A percentile compares a stretch with the other conserved stretches of the same genome.
These are phyloP conservation scores for Toxoplasma gondii DNA, from an alignment of 169 alveolate genomes.

Conservation along the genomic window DNA sequence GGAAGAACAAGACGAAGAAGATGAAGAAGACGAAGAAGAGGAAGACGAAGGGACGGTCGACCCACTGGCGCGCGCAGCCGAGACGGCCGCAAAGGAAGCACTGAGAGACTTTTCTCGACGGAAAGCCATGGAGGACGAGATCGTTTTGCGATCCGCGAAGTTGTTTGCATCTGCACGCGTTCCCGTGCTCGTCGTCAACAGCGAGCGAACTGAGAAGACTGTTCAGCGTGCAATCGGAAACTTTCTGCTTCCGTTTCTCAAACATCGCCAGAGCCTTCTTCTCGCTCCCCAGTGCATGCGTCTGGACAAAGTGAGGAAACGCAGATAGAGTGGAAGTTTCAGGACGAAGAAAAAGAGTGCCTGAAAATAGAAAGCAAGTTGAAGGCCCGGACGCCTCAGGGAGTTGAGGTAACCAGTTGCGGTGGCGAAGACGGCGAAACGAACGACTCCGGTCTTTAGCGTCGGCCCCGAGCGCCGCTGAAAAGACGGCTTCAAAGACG, in stretches of 20 bases:
- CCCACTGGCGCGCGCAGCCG: neutral
- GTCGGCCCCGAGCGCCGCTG: too few species aligned
- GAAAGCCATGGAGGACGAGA: neutral
- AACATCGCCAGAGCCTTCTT: neutral
- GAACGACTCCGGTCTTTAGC: too few species aligned
- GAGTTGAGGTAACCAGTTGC: too few species aligned
- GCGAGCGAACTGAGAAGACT: neutral
- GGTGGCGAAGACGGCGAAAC: too few species aligned
- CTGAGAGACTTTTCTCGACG: neutral
- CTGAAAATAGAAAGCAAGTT: neutral
- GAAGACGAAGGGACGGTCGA: neutral
- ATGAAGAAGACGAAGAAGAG: neutral
- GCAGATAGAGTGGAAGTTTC: too few species aligned
- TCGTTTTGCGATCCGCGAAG: neutral
- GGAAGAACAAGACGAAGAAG: neutral
- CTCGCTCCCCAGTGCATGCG: constrained; percentile 14
- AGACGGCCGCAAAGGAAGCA: neutral
- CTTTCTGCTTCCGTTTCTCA: constrained; percentile 4
- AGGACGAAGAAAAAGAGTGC: neutral
- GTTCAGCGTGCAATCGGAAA: neutral
- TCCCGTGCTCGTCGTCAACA: neutral
- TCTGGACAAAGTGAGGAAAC: neutral
- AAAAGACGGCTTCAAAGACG: too few species aligned
- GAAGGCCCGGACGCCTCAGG: neutral
- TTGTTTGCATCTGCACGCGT: neutral